phyloP scores from a whole-genome alignment of 164 flowering plant species.

The Chimonanthus praecox region DNA sequence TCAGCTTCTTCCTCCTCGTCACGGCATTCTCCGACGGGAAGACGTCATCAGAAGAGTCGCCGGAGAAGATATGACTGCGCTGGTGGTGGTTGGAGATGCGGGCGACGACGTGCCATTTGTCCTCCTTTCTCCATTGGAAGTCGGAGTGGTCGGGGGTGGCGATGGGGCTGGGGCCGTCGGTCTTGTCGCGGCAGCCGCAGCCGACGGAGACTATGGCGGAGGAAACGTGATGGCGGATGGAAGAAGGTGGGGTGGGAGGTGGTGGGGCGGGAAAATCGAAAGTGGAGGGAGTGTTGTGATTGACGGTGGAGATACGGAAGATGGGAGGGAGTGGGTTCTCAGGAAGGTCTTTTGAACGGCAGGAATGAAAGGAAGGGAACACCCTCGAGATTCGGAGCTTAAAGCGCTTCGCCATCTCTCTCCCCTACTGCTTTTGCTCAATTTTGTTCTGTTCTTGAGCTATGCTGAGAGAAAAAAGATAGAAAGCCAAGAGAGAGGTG shows the following conservation, averaged over 20 bases:
- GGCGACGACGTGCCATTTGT: slow-evolving; percentile 54
- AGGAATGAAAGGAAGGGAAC: slow-evolving; percentile 26
- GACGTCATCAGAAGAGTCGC: slow-evolving; percentile 16
- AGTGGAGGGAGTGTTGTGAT: slow-evolving; percentile 10
- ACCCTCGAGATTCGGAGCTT: slow-evolving; percentile 28
- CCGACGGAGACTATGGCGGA: slow-evolving; percentile 14
- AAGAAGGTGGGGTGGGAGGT: slow-evolving; percentile 12
- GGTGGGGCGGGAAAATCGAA: slow-evolving; percentile 13
- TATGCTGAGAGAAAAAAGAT: no score
- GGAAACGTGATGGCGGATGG: slow-evolving; percentile 12
- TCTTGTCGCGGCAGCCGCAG: slow-evolving; percentile 16
- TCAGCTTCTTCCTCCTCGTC: slow-evolving; percentile 13
- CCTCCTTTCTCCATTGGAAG: slow-evolving; percentile 28
- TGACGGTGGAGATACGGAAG: slow-evolving; percentile 16
- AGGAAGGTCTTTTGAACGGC: slow-evolving; percentile 30
- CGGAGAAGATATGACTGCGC: slow-evolving; percentile 39
- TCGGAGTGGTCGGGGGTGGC: slow-evolving; percentile 5
- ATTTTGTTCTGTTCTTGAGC: no score
- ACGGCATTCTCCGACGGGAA: slow-evolving; percentile 7
- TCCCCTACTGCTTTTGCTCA: background rate
- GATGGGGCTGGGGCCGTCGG: background rate
- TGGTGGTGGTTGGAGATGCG: slow-evolving; percentile 18
- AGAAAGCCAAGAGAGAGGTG: no score
- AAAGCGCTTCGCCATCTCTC: slow-evolving; percentile 33
- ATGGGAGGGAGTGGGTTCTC: slow-evolving; percentile 15